A percentile compares a stretch with the other conserved stretches of the same genome.
phyloP scores from a whole-genome alignment of 2,329 filamentous ascomycete genomes.

The Fusarium poae region DNA sequence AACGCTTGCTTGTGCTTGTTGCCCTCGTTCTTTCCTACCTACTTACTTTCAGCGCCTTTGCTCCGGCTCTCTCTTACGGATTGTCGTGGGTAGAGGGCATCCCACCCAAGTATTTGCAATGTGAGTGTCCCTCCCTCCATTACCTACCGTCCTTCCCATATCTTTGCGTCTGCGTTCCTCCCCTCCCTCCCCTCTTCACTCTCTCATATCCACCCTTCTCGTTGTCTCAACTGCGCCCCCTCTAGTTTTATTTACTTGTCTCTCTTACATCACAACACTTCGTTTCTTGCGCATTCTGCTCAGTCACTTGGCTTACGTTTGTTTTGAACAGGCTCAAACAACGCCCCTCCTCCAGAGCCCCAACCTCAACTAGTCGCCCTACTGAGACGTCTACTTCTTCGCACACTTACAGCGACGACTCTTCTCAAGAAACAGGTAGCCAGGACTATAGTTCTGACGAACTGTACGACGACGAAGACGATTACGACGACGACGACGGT shows the following conservation, averaged over 20 bases:
- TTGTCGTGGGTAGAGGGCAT: conserved; percentile 62
- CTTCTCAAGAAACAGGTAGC: conserved; percentile 50
- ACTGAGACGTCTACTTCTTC: conserved; percentile 51
- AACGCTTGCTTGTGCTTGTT: conserved; percentile 32
- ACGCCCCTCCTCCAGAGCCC: conserved; percentile 47
- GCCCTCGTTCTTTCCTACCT: conserved; percentile 29
- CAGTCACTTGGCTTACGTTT: conserved; percentile 41
- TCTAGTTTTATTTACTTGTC: conserved; percentile 39
- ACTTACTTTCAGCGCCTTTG: conserved; percentile 53
- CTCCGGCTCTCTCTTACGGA: conserved; percentile 61
- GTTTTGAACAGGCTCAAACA: conserved; percentile 46
- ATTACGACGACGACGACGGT: conserved; percentile 59
- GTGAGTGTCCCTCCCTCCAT: conserved; percentile 54
- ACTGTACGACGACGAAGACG: conserved; percentile 51
- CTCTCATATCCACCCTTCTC: conserved; percentile 28
- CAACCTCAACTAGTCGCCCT: conserved; percentile 41
- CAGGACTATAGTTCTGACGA: conserved; percentile 55
- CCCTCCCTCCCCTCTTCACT: conserved; percentile 34
- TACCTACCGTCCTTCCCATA: conserved; percentile 34
- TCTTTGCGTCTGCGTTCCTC: conserved; percentile 30
- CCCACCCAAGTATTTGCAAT: conserved; percentile 56
- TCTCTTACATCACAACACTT: conserved; percentile 23
- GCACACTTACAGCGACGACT: conserved; percentile 56
- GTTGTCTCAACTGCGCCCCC: conserved; percentile 39
- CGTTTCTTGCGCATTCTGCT: conserved; percentile 14